Base-by-base conservation (phyloP, 1,139 yeast species). In the Hanseniaspora gamundiae region DNA sequence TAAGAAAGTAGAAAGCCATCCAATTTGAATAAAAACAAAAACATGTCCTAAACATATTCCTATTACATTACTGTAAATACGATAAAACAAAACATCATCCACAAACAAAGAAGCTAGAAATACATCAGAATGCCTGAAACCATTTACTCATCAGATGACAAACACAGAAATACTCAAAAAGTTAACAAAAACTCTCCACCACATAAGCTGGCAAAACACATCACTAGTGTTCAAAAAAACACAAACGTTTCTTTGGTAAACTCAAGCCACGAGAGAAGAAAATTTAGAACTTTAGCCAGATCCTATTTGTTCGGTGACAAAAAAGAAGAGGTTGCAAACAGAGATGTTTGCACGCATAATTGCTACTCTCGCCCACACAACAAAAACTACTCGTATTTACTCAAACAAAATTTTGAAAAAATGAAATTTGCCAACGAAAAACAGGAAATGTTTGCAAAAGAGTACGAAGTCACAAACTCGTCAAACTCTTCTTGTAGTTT, bases 281-380 rank as follows among this genome's bases (percentile, higher is more conserved):
- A 40, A 6, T 44, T 44, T 14, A 38, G 43, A 41, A 41, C 42
- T 27, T 31, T 44, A 14, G 43, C 43, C 4, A 44, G 41, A 38
- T 40, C 27, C 1, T 44, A 44, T 21, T 21, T 44, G 6, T 41
- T 44, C 41, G 46, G 46, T 3, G 6, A 24, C 21, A 16, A 10
- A 14, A 20, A 16, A 27, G 36, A 38, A 8, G 28, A 38, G 26
- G 13, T 14, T 38, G 8, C 22, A n/a, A 19, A 17, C 10, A 11
- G 13, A 11, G 16, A 28, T n/a, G 31, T 28, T 24, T 24, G 26
- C 26, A 24, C 6, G 9, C 26, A 24, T 9, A 24, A 9, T 9
- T 24, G 26, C 26, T 24, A 24, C 9, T 24, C 26, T 24, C 26
- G 26, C 9, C 6, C 26, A 9, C 26, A 24, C 26, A 24, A 9